Percentiles rank a stretch among this genome's conserved stretches.
Evolutionary conservation across 768 basidiomycete species (phyloP).

Genomic region (Hebeloma cylindrosporum): DNA sequence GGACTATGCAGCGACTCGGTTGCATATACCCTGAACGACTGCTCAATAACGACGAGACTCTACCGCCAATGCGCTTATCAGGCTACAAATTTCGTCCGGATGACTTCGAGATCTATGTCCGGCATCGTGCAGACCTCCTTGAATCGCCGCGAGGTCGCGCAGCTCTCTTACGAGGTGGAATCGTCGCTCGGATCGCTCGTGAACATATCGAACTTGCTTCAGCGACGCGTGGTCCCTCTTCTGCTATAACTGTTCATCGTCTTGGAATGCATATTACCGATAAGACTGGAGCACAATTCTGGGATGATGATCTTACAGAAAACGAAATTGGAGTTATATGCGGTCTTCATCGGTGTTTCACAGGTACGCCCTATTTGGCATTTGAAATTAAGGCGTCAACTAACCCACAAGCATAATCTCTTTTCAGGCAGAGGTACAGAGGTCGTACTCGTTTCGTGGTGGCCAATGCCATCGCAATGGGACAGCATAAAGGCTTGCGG

Average conservation of each 20-base stretch:
- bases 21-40: too few species aligned
- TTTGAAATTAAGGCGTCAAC: too few species aligned
- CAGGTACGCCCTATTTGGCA: too few species aligned
- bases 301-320: constrained; percentile 22
- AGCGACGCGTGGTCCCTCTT: constrained; percentile 20
- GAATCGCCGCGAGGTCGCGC: constrained; percentile 21
- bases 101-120: constrained; percentile 1
- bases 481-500: neutral
- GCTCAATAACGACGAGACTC: too few species aligned
- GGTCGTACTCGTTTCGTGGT: constrained; percentile 10
- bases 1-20: too few species aligned
- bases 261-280: too few species aligned
- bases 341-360: constrained; percentile 23
- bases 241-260: constrained; percentile 3
- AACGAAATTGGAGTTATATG: constrained; percentile 22
- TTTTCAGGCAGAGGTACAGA: constrained; percentile 1
- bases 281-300: constrained; percentile 7
- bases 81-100: too few species aligned
- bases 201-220: constrained; percentile 7
- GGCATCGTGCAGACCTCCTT: constrained; percentile 3
- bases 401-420: neutral
- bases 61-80: too few species aligned
- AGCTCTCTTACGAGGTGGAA: constrained; percentile 24
- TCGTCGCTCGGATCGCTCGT: constrained; percentile 23
- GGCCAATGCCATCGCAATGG: constrained; percentile 8